Evolutionary conservation across 495 filamentous ascomycete species (phyloP), one percentile per base, ranked within the genome.

Genomic region (Aspergillus wentii): DNA sequence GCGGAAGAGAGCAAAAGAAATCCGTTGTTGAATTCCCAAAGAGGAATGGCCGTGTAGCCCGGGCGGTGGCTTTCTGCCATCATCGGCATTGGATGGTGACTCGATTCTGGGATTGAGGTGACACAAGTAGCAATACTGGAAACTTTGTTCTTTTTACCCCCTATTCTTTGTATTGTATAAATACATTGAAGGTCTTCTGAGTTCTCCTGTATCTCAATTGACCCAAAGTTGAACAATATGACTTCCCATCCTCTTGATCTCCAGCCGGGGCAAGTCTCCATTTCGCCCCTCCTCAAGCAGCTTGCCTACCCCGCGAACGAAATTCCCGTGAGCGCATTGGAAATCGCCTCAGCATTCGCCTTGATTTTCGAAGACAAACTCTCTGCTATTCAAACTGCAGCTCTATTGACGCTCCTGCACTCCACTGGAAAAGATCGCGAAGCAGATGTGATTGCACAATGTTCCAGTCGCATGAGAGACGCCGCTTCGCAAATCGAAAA

Each of bases 341-440:
- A 94, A 43, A 91, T 99, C 50, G 88, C 90, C 39, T 64, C 82
- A 6, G 90, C 92, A 11, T 82, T 99, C 47, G 80, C 86, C 3
- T 71, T 85, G 47, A 91, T 95, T 54, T 96, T 97, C 54, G 87
- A 85, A 17, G 79, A 95, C 62, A 73, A 77, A 28, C 68, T 96
- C 2, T 89, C 84, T 1, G 77, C 83, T 17, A 82, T 90, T 5
- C 94, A 97, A 48, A 84, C 83, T 3, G 83, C 82, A 5, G 82
- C 87, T 18, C 72, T 99, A 10, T 68, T 99, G 14, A 95, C 91
- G 19, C 80, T 86, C 16, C 68, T 99, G 16, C 87, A 95, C 56
- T 94, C 89, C 48, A 94, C 88, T 1, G 81, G 80, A 13, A 76
- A 80, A 43, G 90, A 95, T 55, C 72, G 78, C 30, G 69, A 83